phyloP scores from a whole-genome alignment of 1,284 basidiomycete species.

The Amylostereum areolatum region DNA sequence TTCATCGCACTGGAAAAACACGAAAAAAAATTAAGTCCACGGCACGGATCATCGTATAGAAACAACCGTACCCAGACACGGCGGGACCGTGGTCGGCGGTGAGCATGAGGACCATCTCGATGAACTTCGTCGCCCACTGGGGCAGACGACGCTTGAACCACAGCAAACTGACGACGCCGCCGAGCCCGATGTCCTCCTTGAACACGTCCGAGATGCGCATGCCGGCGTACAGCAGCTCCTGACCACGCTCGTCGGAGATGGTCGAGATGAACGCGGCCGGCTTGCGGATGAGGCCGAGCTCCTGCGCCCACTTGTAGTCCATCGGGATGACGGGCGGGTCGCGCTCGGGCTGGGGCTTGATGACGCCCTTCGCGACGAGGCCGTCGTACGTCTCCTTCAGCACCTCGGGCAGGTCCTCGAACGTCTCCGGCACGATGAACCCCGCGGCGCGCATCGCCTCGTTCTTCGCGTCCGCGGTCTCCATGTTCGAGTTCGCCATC shows the following conservation, averaged over 20 bases:
- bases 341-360: constrained; percentile 74
- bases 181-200: constrained; percentile 95
- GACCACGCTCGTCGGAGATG: constrained; percentile 98
- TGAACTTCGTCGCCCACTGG: constrained; percentile 87
- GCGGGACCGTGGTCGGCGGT: constrained; percentile 99
- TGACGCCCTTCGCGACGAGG: constrained; percentile 69
- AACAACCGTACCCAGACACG: constrained; percentile 61
- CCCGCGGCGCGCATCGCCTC: constrained; percentile 91
- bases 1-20: constrained; percentile 86
- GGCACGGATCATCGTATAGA: constrained; percentile 2
- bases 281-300: constrained; percentile 97
- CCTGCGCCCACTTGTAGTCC: constrained; percentile 99
- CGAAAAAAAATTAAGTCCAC: constrained; percentile 2
- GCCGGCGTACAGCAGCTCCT: constrained; percentile 97
- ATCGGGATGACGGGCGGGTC: constrained; percentile 96
- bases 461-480: constrained; percentile 99
- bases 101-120: constrained; percentile 99
- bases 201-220: constrained; percentile 99
- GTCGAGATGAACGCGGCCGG: constrained; percentile 99
- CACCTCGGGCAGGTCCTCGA: constrained; percentile 89
- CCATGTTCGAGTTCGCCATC: constrained; percentile 96
- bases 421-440: constrained; percentile 96
- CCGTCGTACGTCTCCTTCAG: constrained; percentile 83
- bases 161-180: constrained; percentile 92
- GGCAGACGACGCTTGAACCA: constrained; percentile 97